Base-by-base conservation (phyloP, 371 early-diverging fungal genomes). In the Mucor plumbeus region DNA sequence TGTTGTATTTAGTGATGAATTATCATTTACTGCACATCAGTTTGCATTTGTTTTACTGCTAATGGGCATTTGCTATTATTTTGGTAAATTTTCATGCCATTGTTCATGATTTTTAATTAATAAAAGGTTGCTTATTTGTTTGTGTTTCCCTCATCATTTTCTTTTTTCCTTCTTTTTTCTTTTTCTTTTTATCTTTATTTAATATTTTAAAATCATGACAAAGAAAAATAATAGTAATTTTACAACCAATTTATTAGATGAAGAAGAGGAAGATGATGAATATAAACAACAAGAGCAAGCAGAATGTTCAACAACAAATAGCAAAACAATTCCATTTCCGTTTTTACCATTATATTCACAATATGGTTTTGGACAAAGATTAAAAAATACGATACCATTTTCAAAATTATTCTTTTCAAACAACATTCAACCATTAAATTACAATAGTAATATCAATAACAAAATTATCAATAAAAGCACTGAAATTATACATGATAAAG, bases 51-150 rank as follows among this genome's bases (percentile, higher is more conserved):
- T 83, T 13, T 60, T 81, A 33, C 43, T 80, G 19, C 48, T 76
- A 19, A 83, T 83, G 84, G 72, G 70, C 1, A 34, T 76, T 11
- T 80, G 76, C 43, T 83, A 83, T 54, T 83, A 83, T 53, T 71
- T 81, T 73, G 84, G 84, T 57, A 83, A 83, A 44, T 63, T 83
- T 11, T 79, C 84, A 7, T 77, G 76, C 59, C 79, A 71, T 7
- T 83, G 84, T 61, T 76, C 57, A 55, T 55, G 35, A 55, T 55
- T 33, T 54, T 1, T 5, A n/a, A n/a, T 14, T 35, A 33, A 15
- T 34, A 15, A 7, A 44, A 7, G 26, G 26, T 13, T 53, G 26
- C 33, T 39, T 48, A 38, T 39, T 63, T 63, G 9, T 35, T 35
- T 53, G 50, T 63, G 31, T 43, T 41, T 33, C 26, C 40, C 11